phyloP scores from a whole-genome alignment of 805 yeast species.

The Wickerhamomyces subpelliculosus region DNA sequence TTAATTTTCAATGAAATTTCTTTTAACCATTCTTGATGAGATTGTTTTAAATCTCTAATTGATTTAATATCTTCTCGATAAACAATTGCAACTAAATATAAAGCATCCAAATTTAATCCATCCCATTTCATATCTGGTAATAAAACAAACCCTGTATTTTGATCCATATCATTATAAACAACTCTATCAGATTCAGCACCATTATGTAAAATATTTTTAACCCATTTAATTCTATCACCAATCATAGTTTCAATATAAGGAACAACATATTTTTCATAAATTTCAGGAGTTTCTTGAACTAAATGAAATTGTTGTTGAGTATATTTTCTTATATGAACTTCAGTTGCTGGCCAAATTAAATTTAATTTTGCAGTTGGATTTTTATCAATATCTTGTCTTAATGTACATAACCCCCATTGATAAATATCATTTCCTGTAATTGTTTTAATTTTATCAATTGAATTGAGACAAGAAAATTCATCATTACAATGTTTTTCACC shows the following conservation, averaged over 20 bases:
- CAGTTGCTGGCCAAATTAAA: conserved; percentile 84
- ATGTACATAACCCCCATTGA: conserved; percentile 63
- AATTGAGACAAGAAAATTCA: conserved; percentile 23
- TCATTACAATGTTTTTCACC: conserved; percentile 20
- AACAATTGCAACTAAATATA: conserved; percentile 76
- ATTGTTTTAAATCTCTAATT: conserved; percentile 60
- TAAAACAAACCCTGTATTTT: conserved; percentile 54
- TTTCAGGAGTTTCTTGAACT: conserved; percentile 74
- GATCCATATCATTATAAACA: conserved; percentile 48
- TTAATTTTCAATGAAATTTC: conserved; percentile 38
- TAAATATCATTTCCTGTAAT: conserved; percentile 78
- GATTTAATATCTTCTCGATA: conserved; percentile 62
- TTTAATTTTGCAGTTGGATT: conserved; percentile 65
- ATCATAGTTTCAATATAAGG: conserved; percentile 76
- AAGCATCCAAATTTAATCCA: conserved; percentile 53
- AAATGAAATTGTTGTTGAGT: conserved; percentile 52
- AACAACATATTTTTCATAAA: conserved; percentile 51
- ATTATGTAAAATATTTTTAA: conserved; percentile 68
- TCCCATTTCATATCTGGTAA: conserved; percentile 99
- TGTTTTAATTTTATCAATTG: conserved; percentile 21
- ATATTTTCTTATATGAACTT: conserved; percentile 73
- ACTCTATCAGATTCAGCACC: conserved; percentile 84
- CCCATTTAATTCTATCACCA: conserved; percentile 85
- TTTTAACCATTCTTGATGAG: conserved; percentile 54
- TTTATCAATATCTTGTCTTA: conserved; percentile 38